Evolutionary conservation across 805 yeast genomes (phyloP).

Genomic region (Brettanomyces sp.): DNA sequence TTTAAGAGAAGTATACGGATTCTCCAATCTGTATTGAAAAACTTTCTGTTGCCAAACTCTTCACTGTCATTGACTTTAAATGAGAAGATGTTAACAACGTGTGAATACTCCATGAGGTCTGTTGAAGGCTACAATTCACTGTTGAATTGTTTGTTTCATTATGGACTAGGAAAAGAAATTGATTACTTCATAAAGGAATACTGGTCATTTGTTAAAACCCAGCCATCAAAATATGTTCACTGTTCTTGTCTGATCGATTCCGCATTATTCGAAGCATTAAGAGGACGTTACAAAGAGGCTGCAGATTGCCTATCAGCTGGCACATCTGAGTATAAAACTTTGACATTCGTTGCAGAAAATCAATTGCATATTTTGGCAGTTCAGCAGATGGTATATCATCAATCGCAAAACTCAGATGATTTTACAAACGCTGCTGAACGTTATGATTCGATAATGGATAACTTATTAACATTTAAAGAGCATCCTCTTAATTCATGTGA

Average conservation of each 20-base stretch:
- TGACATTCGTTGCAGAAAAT: neutral
- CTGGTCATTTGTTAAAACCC: slow-evolving; percentile 25
- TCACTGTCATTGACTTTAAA: slow-evolving; percentile 13
- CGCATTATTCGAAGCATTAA: slow-evolving; percentile 16
- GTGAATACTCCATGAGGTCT: slow-evolving; percentile 28
- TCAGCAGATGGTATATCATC: too few species aligned
- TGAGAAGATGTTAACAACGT: slow-evolving; percentile 19
- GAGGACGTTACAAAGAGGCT: slow-evolving; percentile 8
- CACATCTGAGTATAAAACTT: neutral
- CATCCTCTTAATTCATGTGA: too few species aligned
- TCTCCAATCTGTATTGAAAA: slow-evolving; percentile 42
- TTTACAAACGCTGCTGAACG: too few species aligned
- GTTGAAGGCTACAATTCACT: slow-evolving; percentile 30
- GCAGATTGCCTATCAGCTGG: slow-evolving; percentile 5
- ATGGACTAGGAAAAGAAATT: slow-evolving; percentile 54
- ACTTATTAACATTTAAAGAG: too few species aligned
- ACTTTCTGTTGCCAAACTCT: slow-evolving; percentile 16
- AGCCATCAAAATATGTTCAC: slow-evolving; percentile 19
- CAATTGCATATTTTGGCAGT: too few species aligned
- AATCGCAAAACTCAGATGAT: too few species aligned
- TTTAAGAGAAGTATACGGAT: slow-evolving; percentile 42
- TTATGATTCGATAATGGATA: too few species aligned
- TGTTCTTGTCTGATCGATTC: slow-evolving; percentile 12
- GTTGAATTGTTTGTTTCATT: slow-evolving; percentile 30
- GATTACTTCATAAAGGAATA: slow-evolving; percentile 46